phyloP scores from a whole-genome alignment of 2,329 filamentous ascomycete genomes.

The Stachybotrys elegans region DNA sequence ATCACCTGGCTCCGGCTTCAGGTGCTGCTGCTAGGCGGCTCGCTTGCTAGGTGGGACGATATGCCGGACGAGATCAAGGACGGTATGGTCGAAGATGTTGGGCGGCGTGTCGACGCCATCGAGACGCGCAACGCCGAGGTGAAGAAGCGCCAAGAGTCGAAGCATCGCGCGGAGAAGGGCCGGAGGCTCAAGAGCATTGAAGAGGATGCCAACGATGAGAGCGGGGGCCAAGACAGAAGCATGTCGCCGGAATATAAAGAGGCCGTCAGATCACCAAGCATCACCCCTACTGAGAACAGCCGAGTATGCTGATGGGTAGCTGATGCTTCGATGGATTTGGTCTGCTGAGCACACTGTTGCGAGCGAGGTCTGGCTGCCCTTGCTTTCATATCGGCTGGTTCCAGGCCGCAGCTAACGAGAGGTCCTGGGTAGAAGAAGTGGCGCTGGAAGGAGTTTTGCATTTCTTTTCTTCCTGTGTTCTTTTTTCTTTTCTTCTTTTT shows the following conservation, averaged over 20 bases:
- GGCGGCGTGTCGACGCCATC: constrained; percentile 9
- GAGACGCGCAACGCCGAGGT: constrained; percentile 11
- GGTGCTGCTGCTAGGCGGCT: constrained; percentile 17
- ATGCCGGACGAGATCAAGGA: constrained; percentile 13
- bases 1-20: constrained; percentile 21
- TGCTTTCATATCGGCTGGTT: no score
- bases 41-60: constrained; percentile 13
- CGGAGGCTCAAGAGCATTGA: constrained; percentile 39
- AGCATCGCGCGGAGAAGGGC: constrained; percentile 11
- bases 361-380: no score
- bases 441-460: constrained; percentile 1
- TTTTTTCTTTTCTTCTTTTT: not conserved
- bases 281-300: no score
- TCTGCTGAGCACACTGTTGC: no score
- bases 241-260: no score
- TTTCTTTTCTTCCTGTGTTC: not conserved
- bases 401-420: no score
- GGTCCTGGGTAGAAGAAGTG: no score
- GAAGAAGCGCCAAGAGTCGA: constrained; percentile 16
- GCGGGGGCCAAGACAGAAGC: no score
- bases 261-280: no score
- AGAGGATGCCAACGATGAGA: constrained; percentile 30
- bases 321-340: no score
- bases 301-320: no score
- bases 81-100: constrained; percentile 14